Evolutionary conservation across 495 filamentous ascomycete genomes (phyloP).

Genomic region (Neurospora sp.): DNA sequence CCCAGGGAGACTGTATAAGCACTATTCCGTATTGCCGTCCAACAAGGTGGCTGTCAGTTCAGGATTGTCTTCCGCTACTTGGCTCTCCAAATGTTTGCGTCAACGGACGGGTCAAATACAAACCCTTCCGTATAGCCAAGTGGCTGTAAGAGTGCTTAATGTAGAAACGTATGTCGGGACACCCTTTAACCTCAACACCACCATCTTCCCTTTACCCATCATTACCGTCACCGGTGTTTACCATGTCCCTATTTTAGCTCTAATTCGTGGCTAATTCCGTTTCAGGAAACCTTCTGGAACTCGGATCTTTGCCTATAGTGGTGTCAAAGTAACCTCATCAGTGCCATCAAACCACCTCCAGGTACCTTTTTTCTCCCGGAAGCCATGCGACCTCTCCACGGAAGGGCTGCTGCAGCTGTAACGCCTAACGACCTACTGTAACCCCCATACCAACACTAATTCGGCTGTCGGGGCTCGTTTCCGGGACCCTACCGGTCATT

Average conservation of each 20-base stretch:
- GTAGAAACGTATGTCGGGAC: background rate
- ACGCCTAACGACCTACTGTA: background rate
- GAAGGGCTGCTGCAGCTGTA: background rate
- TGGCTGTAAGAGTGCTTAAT: background rate
- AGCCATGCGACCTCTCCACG: background rate
- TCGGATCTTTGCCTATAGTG: background rate
- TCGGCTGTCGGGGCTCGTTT: background rate
- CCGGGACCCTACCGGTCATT: background rate
- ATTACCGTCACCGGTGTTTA: background rate
- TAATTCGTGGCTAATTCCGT: background rate
- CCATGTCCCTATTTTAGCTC: background rate
- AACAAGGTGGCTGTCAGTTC: background rate
- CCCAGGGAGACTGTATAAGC: background rate
- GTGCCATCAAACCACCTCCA: background rate
- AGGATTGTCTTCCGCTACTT: background rate
- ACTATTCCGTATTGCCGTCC: background rate
- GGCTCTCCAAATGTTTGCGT: background rate
- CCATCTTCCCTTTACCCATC: background rate
- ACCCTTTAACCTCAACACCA: background rate
- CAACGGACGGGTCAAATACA: background rate
- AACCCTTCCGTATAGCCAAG: background rate
- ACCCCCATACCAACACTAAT: background rate
- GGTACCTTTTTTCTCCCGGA: background rate
- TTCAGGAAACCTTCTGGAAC: background rate
- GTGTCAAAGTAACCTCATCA: background rate